A percentile compares a stretch with the other conserved stretches of the same genome.
Conservation (phyloP, 2,329 filamentous ascomycete genomes). For the Neonectria hederae region DNA sequence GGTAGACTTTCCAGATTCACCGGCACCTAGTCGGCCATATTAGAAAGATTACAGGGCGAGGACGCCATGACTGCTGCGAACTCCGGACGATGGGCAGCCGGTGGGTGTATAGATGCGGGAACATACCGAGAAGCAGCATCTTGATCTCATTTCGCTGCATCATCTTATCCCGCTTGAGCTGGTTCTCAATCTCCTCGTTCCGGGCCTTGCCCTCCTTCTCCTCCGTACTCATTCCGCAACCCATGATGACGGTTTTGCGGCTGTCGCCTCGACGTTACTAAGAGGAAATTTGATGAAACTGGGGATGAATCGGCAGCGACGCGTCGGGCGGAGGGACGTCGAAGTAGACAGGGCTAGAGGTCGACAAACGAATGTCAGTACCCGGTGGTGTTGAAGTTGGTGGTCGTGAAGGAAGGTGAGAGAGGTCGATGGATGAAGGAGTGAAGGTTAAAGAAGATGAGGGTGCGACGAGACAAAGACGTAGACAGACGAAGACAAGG, state of each 20-base stretch:
- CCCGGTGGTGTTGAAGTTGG: slow-evolving; percentile 33
- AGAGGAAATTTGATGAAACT: slow-evolving; percentile 21
- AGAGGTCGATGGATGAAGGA: slow-evolving; percentile 28
- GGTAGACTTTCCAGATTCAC: slow-evolving; percentile 94
- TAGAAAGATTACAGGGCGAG: slow-evolving; percentile 33
- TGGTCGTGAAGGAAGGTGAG: slow-evolving; percentile 34
- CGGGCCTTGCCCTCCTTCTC: slow-evolving; percentile 99
- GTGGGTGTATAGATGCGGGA: not conserved
- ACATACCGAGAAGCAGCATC: slow-evolving; percentile 94
- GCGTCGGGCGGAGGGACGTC: slow-evolving; percentile 31
- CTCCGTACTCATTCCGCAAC: slow-evolving; percentile 99
- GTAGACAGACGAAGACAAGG: slow-evolving; percentile 37
- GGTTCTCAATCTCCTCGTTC: slow-evolving; percentile 99
- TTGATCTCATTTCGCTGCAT: slow-evolving; percentile 99
- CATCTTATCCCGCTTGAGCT: slow-evolving; percentile 98
- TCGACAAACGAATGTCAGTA: slow-evolving; percentile 24
- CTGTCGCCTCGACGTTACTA: slow-evolving; percentile 30
- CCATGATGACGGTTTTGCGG: slow-evolving; percentile 76
- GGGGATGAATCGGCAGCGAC: slow-evolving; percentile 29
- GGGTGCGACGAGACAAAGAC: slow-evolving; percentile 36
- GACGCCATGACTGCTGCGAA: not conserved
- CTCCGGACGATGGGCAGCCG: not conserved
- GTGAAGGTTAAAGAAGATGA: slow-evolving; percentile 36
- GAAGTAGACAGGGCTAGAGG: slow-evolving; percentile 27
- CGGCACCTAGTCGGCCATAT: slow-evolving; percentile 73